Conservation (phyloP, 768 basidiomycete species). For the Lactifluus pinguis region DNA sequence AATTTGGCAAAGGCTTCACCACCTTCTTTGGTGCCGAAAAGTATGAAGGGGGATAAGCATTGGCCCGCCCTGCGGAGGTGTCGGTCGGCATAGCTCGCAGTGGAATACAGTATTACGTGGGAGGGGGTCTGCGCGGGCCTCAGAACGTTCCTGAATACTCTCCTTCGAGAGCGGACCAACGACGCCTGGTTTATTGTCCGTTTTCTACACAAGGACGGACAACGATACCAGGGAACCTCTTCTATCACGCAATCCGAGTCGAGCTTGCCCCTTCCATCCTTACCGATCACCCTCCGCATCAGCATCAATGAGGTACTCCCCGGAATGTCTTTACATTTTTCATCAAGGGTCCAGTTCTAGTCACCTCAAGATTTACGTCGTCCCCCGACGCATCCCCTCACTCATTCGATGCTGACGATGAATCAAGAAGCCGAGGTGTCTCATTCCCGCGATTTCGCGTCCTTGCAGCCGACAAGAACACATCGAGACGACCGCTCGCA, state of each 20-base stretch:
- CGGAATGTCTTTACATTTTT: slow-evolving; percentile 60
- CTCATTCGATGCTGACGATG: slow-evolving; percentile 21
- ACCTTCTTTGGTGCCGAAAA: too few relatives aligned
- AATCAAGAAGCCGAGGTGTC: too few relatives aligned
- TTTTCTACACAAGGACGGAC: slow-evolving; percentile 30
- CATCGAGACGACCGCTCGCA: too few relatives aligned
- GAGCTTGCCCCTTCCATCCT: too few relatives aligned
- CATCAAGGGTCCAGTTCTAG: slow-evolving; percentile 54
- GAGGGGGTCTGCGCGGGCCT: too few relatives aligned
- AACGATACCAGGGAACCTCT: slow-evolving; percentile 29
- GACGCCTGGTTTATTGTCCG: slow-evolving; percentile 36
- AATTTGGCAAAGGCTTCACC: too few relatives aligned
- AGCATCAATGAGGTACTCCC: slow-evolving; percentile 70
- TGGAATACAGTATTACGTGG: too few relatives aligned
- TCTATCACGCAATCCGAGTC: too few relatives aligned
- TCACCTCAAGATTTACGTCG: slow-evolving; percentile 37
- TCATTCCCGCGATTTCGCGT: slow-evolving; percentile 64
- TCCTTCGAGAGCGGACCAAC: slow-evolving; percentile 63
- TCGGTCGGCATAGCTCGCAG: too few relatives aligned
- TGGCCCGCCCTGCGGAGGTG: too few relatives aligned
- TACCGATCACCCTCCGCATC: slow-evolving; percentile 64
- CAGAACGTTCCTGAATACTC: slow-evolving; percentile 57
- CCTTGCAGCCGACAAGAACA: slow-evolving; percentile 58
- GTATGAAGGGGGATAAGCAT: too few relatives aligned
- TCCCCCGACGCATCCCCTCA: slow-evolving; percentile 16